Evolutionary conservation across 768 basidiomycete species (phyloP), one percentile per base, ranked within the genome.

Genomic region (Candolleomyces eurysporus): DNA sequence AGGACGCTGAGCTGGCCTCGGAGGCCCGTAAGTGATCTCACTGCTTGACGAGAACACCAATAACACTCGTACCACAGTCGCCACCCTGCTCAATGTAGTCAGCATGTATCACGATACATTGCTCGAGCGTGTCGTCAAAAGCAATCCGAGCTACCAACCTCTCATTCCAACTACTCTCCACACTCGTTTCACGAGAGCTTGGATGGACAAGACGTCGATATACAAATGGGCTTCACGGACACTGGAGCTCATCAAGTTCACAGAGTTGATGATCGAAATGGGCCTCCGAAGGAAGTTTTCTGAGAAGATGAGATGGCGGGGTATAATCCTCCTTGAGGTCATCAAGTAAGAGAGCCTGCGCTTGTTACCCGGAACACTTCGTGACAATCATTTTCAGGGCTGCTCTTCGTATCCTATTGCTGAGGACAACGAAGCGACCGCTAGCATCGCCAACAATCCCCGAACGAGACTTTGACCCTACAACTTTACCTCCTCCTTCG

Each of bases 81-180:
- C 93, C 45, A 85, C 96, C n/a, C 75, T 86, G 36, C 79, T 97
- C 68, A 95, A 94, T 75, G 78, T 93, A 48, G 83, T 92, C 71
- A 92, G 92, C 79, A 82, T 95, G 81, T 98, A 98, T 72, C 96
- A 98, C 73, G 96, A 98, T 73, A 91, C 93, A 5, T 76, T 98
- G n/a, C 85, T 98, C 48, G 77, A 85, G 4, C 85, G 80, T 71
- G 79, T 90, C 52, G 76, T 86, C 31, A 83, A 83, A 67, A 81
- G 71, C 55, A 82, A 90, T 67, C 84, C 88, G 53, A 89, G 85
- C 66, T 85, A 88, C 75, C 86, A 80, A 55, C 88, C 91, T 46
- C 83, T 94, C 62, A 83, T 96, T 57, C 89, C 91, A 10, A 79
- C 85, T 16, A 85, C 89, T 36, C 77, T 84, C 64, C 96, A 98